Evolutionary conservation across 352 stramenopile genomes (phyloP).

Genomic region (Thraustotheca clavata): DNA sequence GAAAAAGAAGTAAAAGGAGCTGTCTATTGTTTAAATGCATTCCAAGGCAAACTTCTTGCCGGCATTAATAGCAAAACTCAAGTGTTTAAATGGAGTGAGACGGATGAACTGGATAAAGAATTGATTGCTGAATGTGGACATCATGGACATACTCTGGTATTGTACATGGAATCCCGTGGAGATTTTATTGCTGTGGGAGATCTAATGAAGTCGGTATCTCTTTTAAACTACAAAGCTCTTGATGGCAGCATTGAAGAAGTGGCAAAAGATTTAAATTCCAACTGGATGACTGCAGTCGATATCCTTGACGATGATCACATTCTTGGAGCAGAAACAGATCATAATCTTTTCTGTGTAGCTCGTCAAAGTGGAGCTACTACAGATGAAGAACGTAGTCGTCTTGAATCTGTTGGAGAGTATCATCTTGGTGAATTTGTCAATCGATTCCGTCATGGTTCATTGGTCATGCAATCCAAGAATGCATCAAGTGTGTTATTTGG

Average conservation of each 20-base stretch:
- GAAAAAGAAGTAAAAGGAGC: slow-evolving; percentile 92
- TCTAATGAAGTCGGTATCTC: slow-evolving; percentile 95
- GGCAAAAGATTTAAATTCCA: slow-evolving; percentile 93
- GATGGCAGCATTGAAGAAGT: slow-evolving; percentile 92
- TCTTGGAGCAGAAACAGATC: slow-evolving; percentile 92
- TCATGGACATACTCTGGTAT: slow-evolving; percentile 92
- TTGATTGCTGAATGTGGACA: slow-evolving; percentile 89
- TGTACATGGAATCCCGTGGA: slow-evolving; percentile 92
- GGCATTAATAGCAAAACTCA: slow-evolving; percentile 94
- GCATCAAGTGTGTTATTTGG: slow-evolving; percentile 65
- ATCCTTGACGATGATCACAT: slow-evolving; percentile 94
- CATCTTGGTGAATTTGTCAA: slow-evolving; percentile 96
- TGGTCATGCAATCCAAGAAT: slow-evolving; percentile 90
- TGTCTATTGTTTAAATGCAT: slow-evolving; percentile 93
- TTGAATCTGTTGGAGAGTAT: slow-evolving; percentile 92
- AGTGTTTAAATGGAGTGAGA: slow-evolving; percentile 88
- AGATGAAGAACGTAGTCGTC: slow-evolving; percentile 87
- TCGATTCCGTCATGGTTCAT: slow-evolving; percentile 90
- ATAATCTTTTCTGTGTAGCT: slow-evolving; percentile 93
- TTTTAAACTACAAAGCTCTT: slow-evolving; percentile 91
- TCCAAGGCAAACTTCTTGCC: slow-evolving; percentile 90
- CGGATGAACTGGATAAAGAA: slow-evolving; percentile 84
- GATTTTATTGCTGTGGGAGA: slow-evolving; percentile 96
- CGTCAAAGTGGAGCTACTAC: slow-evolving; percentile 88
- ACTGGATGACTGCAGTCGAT: slow-evolving; percentile 93